Evolutionary conservation across 2,329 filamentous ascomycete genomes (phyloP).

Genomic region (Aspergillus tubingensis): DNA sequence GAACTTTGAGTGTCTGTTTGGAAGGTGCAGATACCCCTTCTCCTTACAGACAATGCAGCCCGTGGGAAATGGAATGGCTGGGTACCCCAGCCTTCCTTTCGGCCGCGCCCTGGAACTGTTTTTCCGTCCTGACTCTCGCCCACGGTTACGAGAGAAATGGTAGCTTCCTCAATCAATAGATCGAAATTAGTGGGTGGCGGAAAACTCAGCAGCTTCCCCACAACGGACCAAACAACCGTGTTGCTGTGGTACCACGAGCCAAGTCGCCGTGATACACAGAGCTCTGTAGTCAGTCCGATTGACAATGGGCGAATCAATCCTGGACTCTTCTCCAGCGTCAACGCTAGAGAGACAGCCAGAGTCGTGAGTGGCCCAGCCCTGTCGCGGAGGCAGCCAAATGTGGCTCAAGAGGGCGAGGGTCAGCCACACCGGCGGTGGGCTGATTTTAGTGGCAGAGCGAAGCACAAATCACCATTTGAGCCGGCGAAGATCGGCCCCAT

Average conservation of each 20-base stretch:
- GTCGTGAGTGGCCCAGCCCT: not conserved
- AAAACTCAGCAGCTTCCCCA: slow-evolving; percentile 11
- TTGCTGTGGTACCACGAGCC: not conserved
- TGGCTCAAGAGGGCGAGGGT: not conserved
- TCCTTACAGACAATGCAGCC: not conserved
- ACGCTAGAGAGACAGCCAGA: not conserved
- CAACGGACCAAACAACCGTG: not conserved
- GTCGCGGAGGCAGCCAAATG: not conserved
- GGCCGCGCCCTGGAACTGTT: not conserved
- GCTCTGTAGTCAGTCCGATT: too few species aligned
- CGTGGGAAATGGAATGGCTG: not conserved
- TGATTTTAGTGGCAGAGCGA: not conserved
- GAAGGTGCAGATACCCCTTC: not conserved
- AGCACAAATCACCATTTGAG: not conserved
- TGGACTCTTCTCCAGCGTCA: not conserved
- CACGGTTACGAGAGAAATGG: not conserved
- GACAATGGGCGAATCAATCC: not conserved
- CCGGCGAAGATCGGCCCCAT: slow-evolving; percentile 1
- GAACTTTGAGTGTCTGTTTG: not conserved
- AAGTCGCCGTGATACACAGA: not conserved
- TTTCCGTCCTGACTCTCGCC: not conserved
- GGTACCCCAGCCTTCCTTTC: not conserved
- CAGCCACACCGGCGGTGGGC: slow-evolving; percentile 12
- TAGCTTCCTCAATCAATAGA: not conserved
- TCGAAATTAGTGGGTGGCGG: slow-evolving; percentile 12